Evolutionary conservation across 176 grass and related monocot genomes (phyloP), one percentile per base, ranked within the genome.

Genomic region (Eragrostis nindensis): DNA sequence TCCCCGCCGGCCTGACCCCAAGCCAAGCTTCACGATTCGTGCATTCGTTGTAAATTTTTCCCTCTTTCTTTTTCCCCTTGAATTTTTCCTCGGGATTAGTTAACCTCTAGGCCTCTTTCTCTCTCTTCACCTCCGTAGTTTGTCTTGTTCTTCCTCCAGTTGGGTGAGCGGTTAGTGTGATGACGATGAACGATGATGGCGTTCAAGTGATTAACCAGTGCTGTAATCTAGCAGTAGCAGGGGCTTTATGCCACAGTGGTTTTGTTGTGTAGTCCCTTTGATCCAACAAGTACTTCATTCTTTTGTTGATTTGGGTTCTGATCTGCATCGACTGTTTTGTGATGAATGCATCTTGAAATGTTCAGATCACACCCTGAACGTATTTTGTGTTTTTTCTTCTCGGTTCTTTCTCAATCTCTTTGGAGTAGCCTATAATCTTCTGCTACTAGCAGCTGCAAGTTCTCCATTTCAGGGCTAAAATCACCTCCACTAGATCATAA

Each of bases 1-100:
- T 43, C 83, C 10, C 82, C 79, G 17, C 29, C 64, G 79, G 66
- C 80, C 15, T 83, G 86, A 88, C 52, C 52, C 9, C 10, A 47
- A 47, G 46, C 46, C 46, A 6, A 70, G 65, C 82, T 27, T 76
- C 79, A 78, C 15, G 72, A 85, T 81, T 76, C 71, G 47, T 89
- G 87, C 74, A 89, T 89, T 89, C 77, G 64, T 85, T 89, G 87
- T 89, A 89, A 89, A 85, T 83, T 64, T 80, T n/a, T 30, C 60
- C 44, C 15, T n/a, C 10, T 2, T 47, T 39, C 36, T 47, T n/a
- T 50, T 7, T 8, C 7, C 43, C 67, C 26, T 48, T 63, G 42
- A 59, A 60, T 84, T 74, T 25, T 40, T 56, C 62, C 55, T 74
- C 75, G 57, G 71, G 65, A 77, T 85, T 89, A 81, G 82, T 85